Percentiles rank a stretch among this genome's conserved stretches.
These are phyloP conservation scores for Amaranthus cruentus DNA, from an alignment of 148 eudicot species.

Conservation along the genomic window DNA sequence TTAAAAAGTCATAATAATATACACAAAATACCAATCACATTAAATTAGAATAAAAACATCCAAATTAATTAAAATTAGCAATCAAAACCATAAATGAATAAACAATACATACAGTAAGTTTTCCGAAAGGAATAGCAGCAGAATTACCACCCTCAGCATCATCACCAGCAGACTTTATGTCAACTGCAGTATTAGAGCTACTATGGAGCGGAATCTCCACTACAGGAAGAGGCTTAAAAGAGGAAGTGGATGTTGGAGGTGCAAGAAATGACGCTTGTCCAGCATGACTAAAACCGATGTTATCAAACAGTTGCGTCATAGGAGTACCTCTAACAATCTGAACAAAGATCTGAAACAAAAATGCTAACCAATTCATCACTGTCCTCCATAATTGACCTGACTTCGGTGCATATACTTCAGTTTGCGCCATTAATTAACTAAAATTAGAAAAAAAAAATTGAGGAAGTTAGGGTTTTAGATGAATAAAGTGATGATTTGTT, in stretches of 20 bases:
- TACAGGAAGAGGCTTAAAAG: slow-evolving; percentile 79
- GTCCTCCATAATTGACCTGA: slow-evolving; percentile 72
- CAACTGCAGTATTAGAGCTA: slow-evolving; percentile 24
- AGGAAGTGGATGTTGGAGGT: slow-evolving; percentile 23
- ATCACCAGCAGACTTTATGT: slow-evolving; percentile 13
- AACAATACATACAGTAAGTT: slow-evolving; percentile 52
- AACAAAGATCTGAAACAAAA: slow-evolving; percentile 85
- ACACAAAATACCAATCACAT: not conserved
- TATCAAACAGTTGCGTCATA: slow-evolving; percentile 53
- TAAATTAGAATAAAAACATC: not conserved
- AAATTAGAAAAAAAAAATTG: not conserved
- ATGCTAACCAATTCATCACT: slow-evolving; percentile 76
- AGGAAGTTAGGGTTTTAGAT: slow-evolving; percentile 29
- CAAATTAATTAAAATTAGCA: not conserved
- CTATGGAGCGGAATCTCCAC: slow-evolving; percentile 58
- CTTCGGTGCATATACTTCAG: slow-evolving; percentile 69
- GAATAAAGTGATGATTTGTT: not conserved
- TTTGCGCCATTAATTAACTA: slow-evolving; percentile 33
- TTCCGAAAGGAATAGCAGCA: slow-evolving; percentile 23
- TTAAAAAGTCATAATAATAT: not conserved
- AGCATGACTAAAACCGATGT: slow-evolving; percentile 37
- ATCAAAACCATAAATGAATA: not conserved
- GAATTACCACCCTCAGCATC: slow-evolving; percentile 8
- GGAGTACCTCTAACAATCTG: slow-evolving; percentile 87
- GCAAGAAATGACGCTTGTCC: slow-evolving; percentile 38